Evolutionary conservation across 2,329 filamentous ascomycete species (phyloP), one percentile per base, ranked within the genome.

Genomic region (Botrytis fabae): DNA sequence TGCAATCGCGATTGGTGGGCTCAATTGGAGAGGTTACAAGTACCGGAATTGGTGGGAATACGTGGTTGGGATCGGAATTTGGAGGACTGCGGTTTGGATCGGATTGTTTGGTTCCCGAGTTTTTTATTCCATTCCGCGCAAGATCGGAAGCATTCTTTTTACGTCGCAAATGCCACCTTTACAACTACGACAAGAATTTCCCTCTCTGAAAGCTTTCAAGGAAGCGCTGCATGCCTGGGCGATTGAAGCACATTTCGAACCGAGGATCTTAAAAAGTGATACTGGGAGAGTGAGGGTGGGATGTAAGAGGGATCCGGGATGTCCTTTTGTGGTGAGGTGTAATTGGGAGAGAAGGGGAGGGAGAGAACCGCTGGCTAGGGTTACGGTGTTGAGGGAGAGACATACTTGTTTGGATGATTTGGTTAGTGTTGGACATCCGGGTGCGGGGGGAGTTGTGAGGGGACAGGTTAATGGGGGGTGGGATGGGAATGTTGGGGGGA

Each of bases 221-320:
- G 80, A 81, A 71, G 80, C 80, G 7, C 77, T 81, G 0, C 79
- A 81, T 72, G 77, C 78, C 28, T 81, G 80, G 80, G 80, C 80
- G 44, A 81, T 81, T 74, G 80, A 81, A 74, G 78, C 78, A 35
- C 80, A 81, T 75, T 81, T 81, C 75, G 80, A 81, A 70, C 80
- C 80, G 28, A 76, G 79, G 48, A 81, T 81, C 71, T 73, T 81
- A 16, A 81, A 81, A 72, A 77, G 75, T 12, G 80, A 81, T 64
- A 81, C 79, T 6, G 79, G 80, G 14, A 76, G 80, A n/a, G 80
- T 81, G 44, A 77, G 80, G 46, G 80, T 81, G 3, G 80, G 80
- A 46, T 81, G 80, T 73, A 81, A 81, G 69, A 75, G 79, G 28
- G 79, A 81, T 70, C 75, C 79, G 0, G 77, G 79, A 42, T 81